Base-by-base conservation (phyloP, 345 rosid species). In the Theobroma cacao region DNA sequence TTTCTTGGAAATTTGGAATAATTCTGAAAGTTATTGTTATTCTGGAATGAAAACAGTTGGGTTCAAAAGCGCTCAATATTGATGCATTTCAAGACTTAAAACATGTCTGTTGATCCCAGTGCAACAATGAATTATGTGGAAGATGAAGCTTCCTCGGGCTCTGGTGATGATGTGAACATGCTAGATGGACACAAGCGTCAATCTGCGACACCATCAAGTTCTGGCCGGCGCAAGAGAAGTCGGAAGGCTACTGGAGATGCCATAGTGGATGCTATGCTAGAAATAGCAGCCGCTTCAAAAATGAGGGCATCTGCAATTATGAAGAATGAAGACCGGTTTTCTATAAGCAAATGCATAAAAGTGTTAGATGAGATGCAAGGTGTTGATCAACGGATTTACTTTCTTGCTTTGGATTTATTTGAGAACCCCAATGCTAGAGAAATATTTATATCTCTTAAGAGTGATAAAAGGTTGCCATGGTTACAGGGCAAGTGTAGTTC, bases 221-320 rank as follows among this genome's bases (percentile, higher is more conserved):
- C 89, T 36, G 85, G 90, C 68, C 74, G 84, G 24, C 87, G 87
- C 60, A 95, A 91, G 89, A 89, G 95, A 85, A 81, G 85, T 62
- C 88, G 94, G 50, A 90, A 90, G 82, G 93, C 93, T 63, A 85
- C 90, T 12, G 98, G 97, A 52, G 95, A 92, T 80, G 93, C 97
- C 53, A 93, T 90, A 43, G 97, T 90, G 40, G 98, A 95, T 61
- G 98, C 98, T 22, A 93, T 91, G 97, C 88, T 93, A 6, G 95
- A 91, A 83, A 95, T 95, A 38, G 98, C 98, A 1, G 91, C 95
- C 66, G 97, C 91, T 74, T 95, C 91, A 1, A 91, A 89, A 79
- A 85, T 86, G 93, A 90, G 97, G 88, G 92, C 95, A 0, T 87
- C 93, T 4, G 88, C 93, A 33, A 86, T 91, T 67, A 78, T 86